Base-by-base conservation (phyloP, 345 rosid genomes). In the Noccaea bulbosa region DNA sequence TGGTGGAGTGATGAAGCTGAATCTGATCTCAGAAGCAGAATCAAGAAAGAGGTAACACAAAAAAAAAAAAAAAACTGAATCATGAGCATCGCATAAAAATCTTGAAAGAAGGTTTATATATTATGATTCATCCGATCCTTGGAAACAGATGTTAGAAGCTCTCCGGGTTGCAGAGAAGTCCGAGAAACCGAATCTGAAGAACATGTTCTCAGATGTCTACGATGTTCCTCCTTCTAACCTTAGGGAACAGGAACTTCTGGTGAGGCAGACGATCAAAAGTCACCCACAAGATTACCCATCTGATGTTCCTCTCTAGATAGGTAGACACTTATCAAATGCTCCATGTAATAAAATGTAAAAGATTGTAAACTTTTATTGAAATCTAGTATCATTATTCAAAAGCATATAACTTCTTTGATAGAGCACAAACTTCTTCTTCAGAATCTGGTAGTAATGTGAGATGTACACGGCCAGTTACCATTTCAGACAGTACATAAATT, bases 1-100 rank as follows among this genome's bases (percentile, higher is more conserved):
- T 93, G 93, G 98, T 90, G 97, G 97, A 86, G 78, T 43, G 72
- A 56, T 34, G 86, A 83, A 60, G 76, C 76, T 0, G 98, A 93
- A 80, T 59, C 77, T 0, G 83, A 86, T 76, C 89, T 87, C 38
- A 84, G 86, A 76, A 82, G 82, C 71, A 76, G 73, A 50, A 60
- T 72, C 55, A 83, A 83, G 83, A 86, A 81, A 78, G 89, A 90
- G 97, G 98, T 93, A 83, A 64, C 15, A 6, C 12, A 22, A 22
- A 57, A 8, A 56, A 24, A 54, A 22, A 22, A 57, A 8, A 56
- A 24, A 54, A 38, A 4, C 54, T 12, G 8, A 49, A 49, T 62
- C 46, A 24, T 41, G 35, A 56, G 16, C 33, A 8, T 62, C 48
- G 3, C 55, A 11, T 37, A 34, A 16, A 24, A 52, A 27, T 22